phyloP scores from a whole-genome alignment of 2,329 filamentous ascomycete species.

The Stagonosporopsis vannaccii region DNA sequence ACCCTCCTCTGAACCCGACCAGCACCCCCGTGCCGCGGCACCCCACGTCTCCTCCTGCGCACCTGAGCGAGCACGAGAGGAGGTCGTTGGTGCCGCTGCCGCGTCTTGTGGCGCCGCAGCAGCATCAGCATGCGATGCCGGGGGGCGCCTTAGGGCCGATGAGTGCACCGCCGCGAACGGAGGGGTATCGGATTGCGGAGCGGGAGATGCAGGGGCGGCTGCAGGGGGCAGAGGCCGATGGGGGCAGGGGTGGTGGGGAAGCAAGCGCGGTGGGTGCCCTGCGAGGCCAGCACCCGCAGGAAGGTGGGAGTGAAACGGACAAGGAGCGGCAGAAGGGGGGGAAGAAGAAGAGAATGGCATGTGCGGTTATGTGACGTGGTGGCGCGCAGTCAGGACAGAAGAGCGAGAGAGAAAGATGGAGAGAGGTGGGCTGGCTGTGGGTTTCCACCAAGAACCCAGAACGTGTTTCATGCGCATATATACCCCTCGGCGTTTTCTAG shows the following conservation, averaged over 20 bases:
- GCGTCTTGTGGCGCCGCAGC: conserved; percentile 17
- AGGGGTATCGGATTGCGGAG: neutral
- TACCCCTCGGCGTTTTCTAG: no score
- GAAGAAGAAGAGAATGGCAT: conserved; percentile 30
- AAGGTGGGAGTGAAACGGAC: neutral
- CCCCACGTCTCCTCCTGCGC: neutral
- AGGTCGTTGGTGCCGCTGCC: conserved; percentile 12
- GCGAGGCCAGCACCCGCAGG: no score
- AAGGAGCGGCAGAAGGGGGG: conserved; percentile 19
- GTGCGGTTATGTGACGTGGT: conserved; percentile 26
- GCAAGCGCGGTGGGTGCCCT: no score
- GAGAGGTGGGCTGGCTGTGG: no score
- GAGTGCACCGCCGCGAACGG: conserved; percentile 30
- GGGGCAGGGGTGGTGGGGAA: no score
- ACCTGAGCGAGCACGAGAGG: neutral
- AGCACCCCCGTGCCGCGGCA: conserved; percentile 6
- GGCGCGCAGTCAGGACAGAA: no score
- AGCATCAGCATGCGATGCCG: conserved; percentile 8
- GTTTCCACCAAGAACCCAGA: no score
- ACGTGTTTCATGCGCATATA: no score
- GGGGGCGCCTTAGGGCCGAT: conserved; percentile 21
- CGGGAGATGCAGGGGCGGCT: no score
- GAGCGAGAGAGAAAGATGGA: no score
- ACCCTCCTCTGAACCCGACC: conserved; percentile 10
- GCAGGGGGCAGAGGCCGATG: no score